Percentiles rank a stretch among this genome's conserved stretches.
These are phyloP conservation scores for Sporisorium scitamineum DNA, from an alignment of 1,284 basidiomycete genomes.

Conservation along the genomic window DNA sequence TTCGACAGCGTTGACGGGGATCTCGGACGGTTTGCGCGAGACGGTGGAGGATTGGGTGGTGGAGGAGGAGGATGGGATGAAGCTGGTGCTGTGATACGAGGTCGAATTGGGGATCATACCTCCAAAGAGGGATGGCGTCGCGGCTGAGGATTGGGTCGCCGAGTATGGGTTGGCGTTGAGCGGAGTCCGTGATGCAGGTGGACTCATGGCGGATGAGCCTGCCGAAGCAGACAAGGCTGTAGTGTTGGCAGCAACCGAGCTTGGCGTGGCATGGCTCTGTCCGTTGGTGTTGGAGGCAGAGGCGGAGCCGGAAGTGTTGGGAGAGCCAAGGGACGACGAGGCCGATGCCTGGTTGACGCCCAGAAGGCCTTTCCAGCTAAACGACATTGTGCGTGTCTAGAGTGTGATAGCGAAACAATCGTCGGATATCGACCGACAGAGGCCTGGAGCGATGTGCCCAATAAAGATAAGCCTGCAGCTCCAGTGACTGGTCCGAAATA, in stretches of 20 bases:
- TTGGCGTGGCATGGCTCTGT: conserved; percentile 4
- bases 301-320: conserved; percentile 10
- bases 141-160: conserved; percentile 6
- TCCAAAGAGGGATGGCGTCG: conserved; percentile 28
- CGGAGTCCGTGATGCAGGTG: conserved; percentile 17
- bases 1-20: conserved; percentile 38
- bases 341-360: conserved; percentile 42
- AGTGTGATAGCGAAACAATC: not conserved
- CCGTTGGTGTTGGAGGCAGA: conserved; percentile 17
- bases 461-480: too few species aligned
- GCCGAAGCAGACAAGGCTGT: conserved; percentile 15
- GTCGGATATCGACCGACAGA: not conserved
- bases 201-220: conserved; percentile 19
- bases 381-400: conserved; percentile 62
- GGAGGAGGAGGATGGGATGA: conserved; percentile 35
- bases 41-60: conserved; percentile 33
- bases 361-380: conserved; percentile 65
- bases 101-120: conserved; percentile 29
- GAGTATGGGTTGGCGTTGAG: conserved; percentile 40
- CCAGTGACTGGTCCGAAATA: not conserved
- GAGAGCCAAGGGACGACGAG: conserved; percentile 22
- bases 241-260: conserved; percentile 6
- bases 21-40: conserved; percentile 33
- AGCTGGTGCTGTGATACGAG: conserved; percentile 44
- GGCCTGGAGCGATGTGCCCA: not conserved